Percentiles rank a stretch among this genome's conserved stretches.
Evolutionary conservation across 306 rosid genomes (phyloP).

Genomic region (Hippophae gyantsensis): DNA sequence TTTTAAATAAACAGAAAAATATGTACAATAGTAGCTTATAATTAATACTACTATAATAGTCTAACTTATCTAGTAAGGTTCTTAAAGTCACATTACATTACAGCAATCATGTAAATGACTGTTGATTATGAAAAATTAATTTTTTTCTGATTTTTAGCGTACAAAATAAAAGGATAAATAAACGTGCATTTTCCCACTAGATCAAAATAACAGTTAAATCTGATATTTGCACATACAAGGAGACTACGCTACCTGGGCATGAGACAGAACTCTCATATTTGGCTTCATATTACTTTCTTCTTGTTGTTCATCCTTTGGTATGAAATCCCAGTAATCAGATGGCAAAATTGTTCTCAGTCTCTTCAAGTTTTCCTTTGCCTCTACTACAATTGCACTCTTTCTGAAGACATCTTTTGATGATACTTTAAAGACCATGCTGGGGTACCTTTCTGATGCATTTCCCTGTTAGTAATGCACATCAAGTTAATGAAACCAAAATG

Average conservation of each 20-base stretch:
- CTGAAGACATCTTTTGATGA: conserved; percentile 53
- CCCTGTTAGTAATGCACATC: conserved; percentile 41
- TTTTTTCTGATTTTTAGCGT: neutral
- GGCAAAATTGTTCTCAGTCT: conserved; percentile 35
- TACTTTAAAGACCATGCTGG: conserved; percentile 63
- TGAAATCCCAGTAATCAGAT: conserved; percentile 71
- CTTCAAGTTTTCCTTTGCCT: conserved; percentile 39
- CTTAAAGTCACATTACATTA: no score
- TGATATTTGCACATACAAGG: conserved; percentile 6
- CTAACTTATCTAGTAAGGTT: no score
- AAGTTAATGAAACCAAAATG: conserved; percentile 14
- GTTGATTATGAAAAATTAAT: neutral
- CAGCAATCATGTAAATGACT: neutral
- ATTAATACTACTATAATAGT: no score
- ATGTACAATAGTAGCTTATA: no score
- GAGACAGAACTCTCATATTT: conserved; percentile 64
- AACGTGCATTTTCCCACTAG: conserved; percentile 6
- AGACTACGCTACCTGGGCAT: conserved; percentile 52
- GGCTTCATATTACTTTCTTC: conserved; percentile 41
- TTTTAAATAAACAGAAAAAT: no score
- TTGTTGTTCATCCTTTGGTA: conserved; percentile 52
- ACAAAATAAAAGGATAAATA: neutral
- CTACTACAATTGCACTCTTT: conserved; percentile 60
- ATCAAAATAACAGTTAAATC: conserved; percentile 9
- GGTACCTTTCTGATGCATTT: conserved; percentile 46